Percentiles rank a stretch among this genome's conserved stretches.
Conservation (phyloP, 2,329 filamentous ascomycete genomes). For the Colletotrichum sp. region DNA sequence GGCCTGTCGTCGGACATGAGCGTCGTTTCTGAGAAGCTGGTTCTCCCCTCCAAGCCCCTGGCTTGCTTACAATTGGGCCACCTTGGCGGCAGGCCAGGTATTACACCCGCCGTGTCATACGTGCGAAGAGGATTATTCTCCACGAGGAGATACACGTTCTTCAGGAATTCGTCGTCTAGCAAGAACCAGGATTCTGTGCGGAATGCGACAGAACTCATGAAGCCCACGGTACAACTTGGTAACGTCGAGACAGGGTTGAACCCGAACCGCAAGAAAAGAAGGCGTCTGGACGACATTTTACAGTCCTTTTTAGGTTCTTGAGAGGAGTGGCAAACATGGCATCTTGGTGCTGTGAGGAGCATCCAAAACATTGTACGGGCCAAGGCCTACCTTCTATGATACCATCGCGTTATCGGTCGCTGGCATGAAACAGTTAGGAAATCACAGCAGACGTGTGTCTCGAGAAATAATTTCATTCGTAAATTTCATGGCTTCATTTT, state of each 20-base stretch:
- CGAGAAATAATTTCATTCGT: neutral
- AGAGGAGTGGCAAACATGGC: neutral
- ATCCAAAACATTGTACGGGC: neutral
- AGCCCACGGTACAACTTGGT: constrained; percentile 8
- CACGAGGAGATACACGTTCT: constrained; percentile 37
- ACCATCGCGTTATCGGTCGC: neutral
- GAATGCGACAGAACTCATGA: constrained; percentile 16
- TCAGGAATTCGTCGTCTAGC: neutral
- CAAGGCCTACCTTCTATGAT: neutral
- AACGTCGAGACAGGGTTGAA: constrained; percentile 21
- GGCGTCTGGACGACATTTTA: constrained; percentile 38
- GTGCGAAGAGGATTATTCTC: constrained; percentile 39
- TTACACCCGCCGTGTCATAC: constrained; percentile 39
- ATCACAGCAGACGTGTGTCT: neutral
- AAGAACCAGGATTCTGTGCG: constrained; percentile 24
- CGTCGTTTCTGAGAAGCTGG: constrained; percentile 38
- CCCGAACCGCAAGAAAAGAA: constrained; percentile 36
- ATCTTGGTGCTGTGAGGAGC: neutral
- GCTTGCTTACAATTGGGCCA: constrained; percentile 43
- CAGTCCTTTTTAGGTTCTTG: constrained; percentile 24
- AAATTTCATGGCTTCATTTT: constrained; percentile 16
- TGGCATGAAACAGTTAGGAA: neutral
- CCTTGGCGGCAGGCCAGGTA: constrained; percentile 34
- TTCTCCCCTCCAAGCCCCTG: constrained; percentile 43
- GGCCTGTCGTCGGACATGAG: constrained; percentile 28